phyloP scores from a whole-genome alignment of 192 early-diverging fungal genomes.

The Umbelopsis vinacea region DNA sequence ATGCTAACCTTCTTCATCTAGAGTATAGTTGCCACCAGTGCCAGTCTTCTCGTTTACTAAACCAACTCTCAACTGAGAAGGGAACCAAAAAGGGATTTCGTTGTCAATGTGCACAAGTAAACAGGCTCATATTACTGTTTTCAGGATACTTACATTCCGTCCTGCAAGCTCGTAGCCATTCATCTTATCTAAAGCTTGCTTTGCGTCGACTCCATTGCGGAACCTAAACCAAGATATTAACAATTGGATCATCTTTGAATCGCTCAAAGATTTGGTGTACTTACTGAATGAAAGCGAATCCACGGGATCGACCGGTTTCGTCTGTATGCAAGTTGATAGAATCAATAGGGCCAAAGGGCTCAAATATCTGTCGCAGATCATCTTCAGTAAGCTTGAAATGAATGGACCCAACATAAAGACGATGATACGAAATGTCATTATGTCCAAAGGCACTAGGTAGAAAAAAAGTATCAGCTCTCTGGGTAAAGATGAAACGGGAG shows the following conservation, averaged over 20 bases:
- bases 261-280: conserved; percentile 12
- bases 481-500: not conserved
- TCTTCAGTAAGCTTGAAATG: conserved; percentile 66
- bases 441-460: conserved; percentile 22
- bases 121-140: not conserved
- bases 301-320: conserved; percentile 72
- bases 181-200: conserved; percentile 78
- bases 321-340: conserved; percentile 79
- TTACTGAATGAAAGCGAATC: conserved; percentile 84
- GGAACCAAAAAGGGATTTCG: conserved; percentile 1
- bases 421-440: conserved; percentile 54
- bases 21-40: conserved; percentile 44
- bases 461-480: not conserved
- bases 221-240: conserved; percentile 48
- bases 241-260: not conserved
- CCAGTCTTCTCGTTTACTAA: conserved; percentile 68
- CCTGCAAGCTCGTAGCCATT: conserved; percentile 86
- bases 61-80: conserved; percentile 73
- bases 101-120: not conserved
- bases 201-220: conserved; percentile 70
- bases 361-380: conserved; percentile 82
- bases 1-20: conserved; percentile 53
- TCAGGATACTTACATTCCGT: conserved; percentile 51
- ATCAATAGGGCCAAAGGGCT: conserved; percentile 85
- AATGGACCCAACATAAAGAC: conserved; percentile 68